Base-by-base conservation (phyloP, 495 filamentous ascomycete genomes). In the Tuber microsphaerosporum region DNA sequence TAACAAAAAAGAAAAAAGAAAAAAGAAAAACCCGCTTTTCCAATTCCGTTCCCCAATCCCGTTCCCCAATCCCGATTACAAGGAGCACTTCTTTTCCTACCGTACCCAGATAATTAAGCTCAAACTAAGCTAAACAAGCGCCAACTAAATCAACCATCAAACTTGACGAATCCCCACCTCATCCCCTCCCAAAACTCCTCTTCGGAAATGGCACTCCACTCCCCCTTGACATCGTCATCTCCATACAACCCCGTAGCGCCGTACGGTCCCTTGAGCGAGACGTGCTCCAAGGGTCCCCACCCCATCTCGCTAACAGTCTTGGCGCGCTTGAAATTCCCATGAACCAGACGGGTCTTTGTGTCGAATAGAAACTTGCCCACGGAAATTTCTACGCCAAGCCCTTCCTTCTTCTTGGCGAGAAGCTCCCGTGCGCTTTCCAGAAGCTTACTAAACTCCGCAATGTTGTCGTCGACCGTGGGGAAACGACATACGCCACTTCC, bases 221-320 rank as follows among this genome's bases (percentile, higher is more conserved):
- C 83, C 71, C 82, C 85, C 73, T 86, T 86, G 51, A 85, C 85
- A 42, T 79, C 70, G 12, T 79, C 76, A 65, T 87, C 87, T 42
- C 86, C 87, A 70, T 88, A 88, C 34, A 86, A 79, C 0, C 87
- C 87, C 10, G 86, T 87, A 68, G 82, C 82, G n/a, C 87, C 87
- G 72, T 88, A 88, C 1, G 87, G 87, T 0, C 87, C 87, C 76
- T 88, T 88, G 19, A 84, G 83, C 45, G 83, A 85, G 1, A 78
- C 70, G 45, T 75, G 73, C 77, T 81, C 75, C 20, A 82, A 73
- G 14, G 77, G 69, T 10, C 83, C 84, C 87, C 87, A 88, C 34
- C 74, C 37, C 12, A 83, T 85, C 26, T 79, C 80, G 2, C 85
- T 86, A 6, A 75, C 70, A 44, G 85, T 73, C 71, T 86, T 82